Evolutionary conservation across 139 green algal genomes (phyloP), one percentile per base, ranked within the genome.

Genomic region (Chlorella sp.): DNA sequence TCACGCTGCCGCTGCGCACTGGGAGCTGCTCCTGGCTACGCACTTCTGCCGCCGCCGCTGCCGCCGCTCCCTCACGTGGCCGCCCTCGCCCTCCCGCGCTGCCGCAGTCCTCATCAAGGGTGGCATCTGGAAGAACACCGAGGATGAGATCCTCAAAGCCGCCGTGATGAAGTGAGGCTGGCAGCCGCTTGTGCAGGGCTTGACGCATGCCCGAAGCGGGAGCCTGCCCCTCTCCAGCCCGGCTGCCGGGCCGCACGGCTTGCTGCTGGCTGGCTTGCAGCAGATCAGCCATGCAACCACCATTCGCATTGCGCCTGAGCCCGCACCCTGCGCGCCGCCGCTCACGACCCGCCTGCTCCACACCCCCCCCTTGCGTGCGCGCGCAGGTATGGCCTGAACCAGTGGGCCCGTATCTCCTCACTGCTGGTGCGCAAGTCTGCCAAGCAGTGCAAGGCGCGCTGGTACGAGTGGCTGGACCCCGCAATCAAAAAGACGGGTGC

Each of bases 131-230:
- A 99, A 99, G 85, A 99, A 99, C 93, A 99, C 96, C 28, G 97
- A 99, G 94, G 97, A 99, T 96, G 97, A 99, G 84, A 99, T 99
- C 78, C 93, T 99, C 51, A 99, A 99, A 89, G 97, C 97, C 30
- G 97, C 97, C 36, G 97, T 99, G 9, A 99, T 99, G 97, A 99
- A 99, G 84, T 98, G 80, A 85, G 80, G 16, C 34, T 4, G 34
- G 51, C 26, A 14, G 30, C 26, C 30, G 73, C 44, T 2, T 60
- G 51, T 44, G n/a, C 67, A 68, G 24, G 43, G 30, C 36, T 19
- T 34, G 60, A 19, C 8, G 51, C 7, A 28, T 38, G 28, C 44
- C 2, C 6, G 4, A 19, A 43, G 17, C 22, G 5, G 8, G 9
- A 30, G 73, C 44, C 11, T 40, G 41, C 40, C 40, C 69, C 16